Evolutionary conservation across 257 asterid genomes (phyloP).

Genomic region (Avicennia marina): DNA sequence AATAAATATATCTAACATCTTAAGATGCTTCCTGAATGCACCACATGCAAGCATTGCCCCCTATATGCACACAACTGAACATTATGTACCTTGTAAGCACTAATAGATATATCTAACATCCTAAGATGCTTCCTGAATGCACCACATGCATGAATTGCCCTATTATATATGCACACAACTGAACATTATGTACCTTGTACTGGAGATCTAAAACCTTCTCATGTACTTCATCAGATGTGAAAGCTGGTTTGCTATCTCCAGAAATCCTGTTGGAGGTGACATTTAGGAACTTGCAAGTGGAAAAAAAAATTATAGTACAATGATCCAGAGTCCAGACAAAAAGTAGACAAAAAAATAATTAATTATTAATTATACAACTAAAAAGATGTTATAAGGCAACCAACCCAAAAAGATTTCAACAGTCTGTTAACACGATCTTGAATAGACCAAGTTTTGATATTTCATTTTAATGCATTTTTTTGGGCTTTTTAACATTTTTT

Average conservation of each 20-base stretch:
- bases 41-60: not conserved
- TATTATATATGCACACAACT: not conserved
- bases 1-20: too few species aligned
- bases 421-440: too few species aligned
- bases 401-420: too few species aligned
- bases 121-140: not conserved
- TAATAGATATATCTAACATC: too few species aligned
- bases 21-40: not conserved
- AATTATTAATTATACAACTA: too few species aligned
- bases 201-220: conserved; percentile 70
- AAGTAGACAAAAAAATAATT: too few species aligned
- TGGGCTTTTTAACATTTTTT: too few species aligned
- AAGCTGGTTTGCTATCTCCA: conserved; percentile 54
- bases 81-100: conserved; percentile 59
- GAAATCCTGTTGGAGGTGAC: conserved; percentile 55
- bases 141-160: not conserved
- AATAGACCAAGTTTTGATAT: too few species aligned
- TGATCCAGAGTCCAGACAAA: too few species aligned
- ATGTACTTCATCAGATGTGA: conserved; percentile 87
- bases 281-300: not conserved
- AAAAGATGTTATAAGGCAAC: too few species aligned
- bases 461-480: too few species aligned
- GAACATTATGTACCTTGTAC: conserved; percentile 50
- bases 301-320: too few species aligned
- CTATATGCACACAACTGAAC: not conserved